Base-by-base conservation (phyloP, 2,329 filamentous ascomycete genomes). In the Pseudogymnoascus sp. region DNA sequence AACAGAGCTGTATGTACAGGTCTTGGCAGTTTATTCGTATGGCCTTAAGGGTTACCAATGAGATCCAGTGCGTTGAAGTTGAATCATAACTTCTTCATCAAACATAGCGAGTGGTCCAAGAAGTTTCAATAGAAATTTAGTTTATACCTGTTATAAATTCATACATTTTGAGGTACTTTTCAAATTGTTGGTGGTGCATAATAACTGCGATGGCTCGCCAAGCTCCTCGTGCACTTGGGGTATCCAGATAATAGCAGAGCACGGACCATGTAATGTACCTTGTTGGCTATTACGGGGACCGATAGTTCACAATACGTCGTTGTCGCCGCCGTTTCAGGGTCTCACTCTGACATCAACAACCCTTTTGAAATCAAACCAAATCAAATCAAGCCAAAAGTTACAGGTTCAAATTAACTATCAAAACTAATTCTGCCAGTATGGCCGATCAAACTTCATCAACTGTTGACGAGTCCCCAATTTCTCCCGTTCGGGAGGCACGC, bases 381-480 rank as follows among this genome's bases (percentile, higher is more conserved):
- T 31, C 46, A 53, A 31, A 28, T 31, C 14, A 53, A 36, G 3
- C 3, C 28, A 36, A 56, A 34, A 56, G 28, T 56, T 56, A 56
- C 49, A 56, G 34, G 49, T 14, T 56, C 16, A 56, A 56, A 56
- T 56, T 56, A 18, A 21, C 25, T 36, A 53, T 12, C n/a, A 34
- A 34, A 56, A 56, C 49, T 56, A 56, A 56, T 36, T 56, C 49
- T 34, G 49, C 11, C 49, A 56, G 28, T 16, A 56, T 56, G 49
- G n/a, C 49, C 49, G 59, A 38, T 36, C 59, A 56, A 16, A 56
- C 49, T 21, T 56, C 49, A 56, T 37, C 49, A 18, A 59, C 68
- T 40, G 73, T 87, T 68, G 85, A 88, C 72, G 77, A 85, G 68
- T 81, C 80, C 12, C 79, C 84, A 67, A 83, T 88, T 75, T 82